Conservation (phyloP, 2,329 filamentous ascomycete species). For the Fusarium coffeatum region DNA sequence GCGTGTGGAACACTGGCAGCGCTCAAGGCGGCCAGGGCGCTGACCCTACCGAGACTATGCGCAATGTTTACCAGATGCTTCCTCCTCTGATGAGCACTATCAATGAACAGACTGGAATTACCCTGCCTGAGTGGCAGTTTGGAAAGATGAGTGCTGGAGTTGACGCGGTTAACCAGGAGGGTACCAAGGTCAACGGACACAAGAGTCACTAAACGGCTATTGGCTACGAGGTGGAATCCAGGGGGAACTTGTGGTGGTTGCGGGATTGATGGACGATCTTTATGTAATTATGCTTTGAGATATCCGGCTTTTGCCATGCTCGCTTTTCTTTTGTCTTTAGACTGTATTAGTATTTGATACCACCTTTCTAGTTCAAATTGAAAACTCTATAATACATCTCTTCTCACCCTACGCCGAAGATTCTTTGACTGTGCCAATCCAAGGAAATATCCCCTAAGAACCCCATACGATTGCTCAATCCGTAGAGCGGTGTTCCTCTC, state of each 20-base stretch:
- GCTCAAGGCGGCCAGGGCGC: slow-evolving; percentile 55
- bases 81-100: slow-evolving; percentile 87
- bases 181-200: slow-evolving; percentile 39
- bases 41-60: slow-evolving; percentile 70
- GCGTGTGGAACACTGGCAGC: slow-evolving; percentile 84
- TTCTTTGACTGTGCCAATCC: background rate
- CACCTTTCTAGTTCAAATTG: slow-evolving; percentile 59
- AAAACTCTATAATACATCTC: slow-evolving; percentile 44
- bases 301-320: slow-evolving; percentile 15
- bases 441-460: background rate
- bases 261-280: background rate
- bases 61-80: slow-evolving; percentile 86
- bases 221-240: background rate
- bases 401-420: background rate
- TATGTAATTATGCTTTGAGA: slow-evolving; percentile 6
- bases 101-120: slow-evolving; percentile 88
- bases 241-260: background rate
- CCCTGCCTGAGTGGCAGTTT: slow-evolving; percentile 81
- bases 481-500: no score
- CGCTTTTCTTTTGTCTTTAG: slow-evolving; percentile 17
- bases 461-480: background rate
- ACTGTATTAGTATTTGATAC: slow-evolving; percentile 27
- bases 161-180: slow-evolving; percentile 48
- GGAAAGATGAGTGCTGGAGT: slow-evolving; percentile 57
- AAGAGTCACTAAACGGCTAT: slow-evolving; percentile 16